Base-by-base conservation (phyloP, 2,329 filamentous ascomycete species). In the Anisogramma anomala region DNA sequence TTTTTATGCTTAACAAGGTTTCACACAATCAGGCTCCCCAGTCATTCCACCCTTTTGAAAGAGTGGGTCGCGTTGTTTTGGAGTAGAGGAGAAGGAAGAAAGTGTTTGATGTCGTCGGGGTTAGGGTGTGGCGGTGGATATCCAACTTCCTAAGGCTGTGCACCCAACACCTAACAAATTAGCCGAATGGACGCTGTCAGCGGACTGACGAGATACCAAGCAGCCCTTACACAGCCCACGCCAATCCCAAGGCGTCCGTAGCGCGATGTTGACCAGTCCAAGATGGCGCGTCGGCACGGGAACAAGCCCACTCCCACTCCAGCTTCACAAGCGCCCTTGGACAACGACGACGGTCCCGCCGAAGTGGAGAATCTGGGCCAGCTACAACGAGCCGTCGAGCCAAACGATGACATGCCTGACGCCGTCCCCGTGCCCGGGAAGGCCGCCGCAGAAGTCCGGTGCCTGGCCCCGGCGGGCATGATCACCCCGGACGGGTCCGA, bases 401-500 rank as follows among this genome's bases (percentile, higher is more conserved):
- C 20, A 13, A 7, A 37, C n/a, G 26, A 18, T 20, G 9, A 22
- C 10, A 28, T 14, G 43, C 9, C 40, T 46, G 4, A 39, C 17
- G 6, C 40, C 43, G 1, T 36, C 33, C 4, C 35, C 33, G 2
- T 39, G 33, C 0, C 34, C 11, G 9, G 38, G 28, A 11, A 36
- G 32, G 30, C 6, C 36, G 25, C 33, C 38, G 7, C 39, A 39
- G 13, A n/a, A n/a, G n/a, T n/a, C n/a, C 39, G 35, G 17, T 46
- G 39, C 9, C 32, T 34, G 9, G 33, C 36, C 0, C 39, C 40
- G 1, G 22, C 6, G 1, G 43, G 43, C 3, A 23, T 36, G 10
- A 30, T 46, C 27, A 33, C 30, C 2, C 36, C 35, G n/a, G 23
- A 42, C n/a, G 40, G 43, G 2, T 43, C 39, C 22, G 43, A 43